Evolutionary conservation across 805 yeast genomes (phyloP).

Genomic region (Kodamaea jinghongensis): DNA sequence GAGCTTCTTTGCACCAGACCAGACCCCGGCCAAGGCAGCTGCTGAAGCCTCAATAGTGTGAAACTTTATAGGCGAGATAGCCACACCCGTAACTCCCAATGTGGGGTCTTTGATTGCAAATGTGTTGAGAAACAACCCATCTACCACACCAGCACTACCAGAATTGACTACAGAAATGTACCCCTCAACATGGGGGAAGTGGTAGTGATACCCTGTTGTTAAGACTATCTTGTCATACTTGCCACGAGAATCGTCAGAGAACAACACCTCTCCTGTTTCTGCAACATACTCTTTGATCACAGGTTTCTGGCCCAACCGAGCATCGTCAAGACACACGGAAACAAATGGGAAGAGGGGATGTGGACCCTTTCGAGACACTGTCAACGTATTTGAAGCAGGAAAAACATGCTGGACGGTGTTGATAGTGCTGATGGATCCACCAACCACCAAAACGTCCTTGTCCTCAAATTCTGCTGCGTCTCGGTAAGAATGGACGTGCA

Average conservation of each 20-base stretch:
- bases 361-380: slow-evolving; percentile 27
- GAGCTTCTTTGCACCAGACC: slow-evolving; percentile 40
- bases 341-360: slow-evolving; percentile 33
- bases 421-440: slow-evolving; percentile 40
- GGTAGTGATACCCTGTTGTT: slow-evolving; percentile 52
- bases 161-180: slow-evolving; percentile 22
- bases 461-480: slow-evolving; percentile 42
- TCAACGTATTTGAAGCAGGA: slow-evolving; percentile 24
- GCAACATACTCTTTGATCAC: slow-evolving; percentile 18
- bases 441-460: slow-evolving; percentile 42
- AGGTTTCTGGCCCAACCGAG: slow-evolving; percentile 30
- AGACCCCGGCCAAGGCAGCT: slow-evolving; percentile 58
- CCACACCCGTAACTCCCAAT: slow-evolving; percentile 38
- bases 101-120: slow-evolving; percentile 44
- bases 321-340: slow-evolving; percentile 35
- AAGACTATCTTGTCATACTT: slow-evolving; percentile 40
- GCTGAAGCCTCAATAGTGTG: slow-evolving; percentile 50
- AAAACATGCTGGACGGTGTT: slow-evolving; percentile 41
- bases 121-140: slow-evolving; percentile 22
- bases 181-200: slow-evolving; percentile 40
- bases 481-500: slow-evolving; percentile 59
- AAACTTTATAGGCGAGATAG: slow-evolving; percentile 45
- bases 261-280: slow-evolving; percentile 22
- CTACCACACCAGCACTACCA: slow-evolving; percentile 15
- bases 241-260: slow-evolving; percentile 26